A percentile compares a stretch with the other conserved stretches of the same genome.
phyloP scores from a whole-genome alignment of 257 asterid genomes.

The Gentiana dahurica region DNA sequence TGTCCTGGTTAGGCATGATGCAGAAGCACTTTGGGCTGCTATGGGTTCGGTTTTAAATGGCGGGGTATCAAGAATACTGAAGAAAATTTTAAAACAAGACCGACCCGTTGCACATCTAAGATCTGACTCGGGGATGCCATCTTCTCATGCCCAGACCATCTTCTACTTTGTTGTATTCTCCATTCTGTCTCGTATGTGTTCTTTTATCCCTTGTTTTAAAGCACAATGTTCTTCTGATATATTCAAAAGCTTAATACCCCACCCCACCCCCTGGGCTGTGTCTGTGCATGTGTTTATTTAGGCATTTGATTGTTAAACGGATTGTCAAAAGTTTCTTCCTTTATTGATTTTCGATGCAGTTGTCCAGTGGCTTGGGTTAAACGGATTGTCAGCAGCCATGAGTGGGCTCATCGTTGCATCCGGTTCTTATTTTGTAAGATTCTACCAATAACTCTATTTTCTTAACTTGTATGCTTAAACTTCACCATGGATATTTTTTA shows the following conservation, averaged over 20 bases:
- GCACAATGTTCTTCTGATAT: no score
- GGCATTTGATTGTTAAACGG: no score
- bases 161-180: conserved; percentile 31
- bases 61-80: conserved; percentile 33
- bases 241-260: no score
- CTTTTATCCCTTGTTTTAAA: background rate
- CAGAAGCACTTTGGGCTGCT: conserved; percentile 56
- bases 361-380: conserved; percentile 44
- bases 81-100: conserved; percentile 54
- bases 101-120: conserved; percentile 53
- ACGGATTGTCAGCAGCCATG: conserved; percentile 31
- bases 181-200: conserved; percentile 38
- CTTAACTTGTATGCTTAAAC: background rate
- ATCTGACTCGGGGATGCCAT: conserved; percentile 94
- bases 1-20: conserved; percentile 64
- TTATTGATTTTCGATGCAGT: conserved; percentile 26
- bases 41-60: conserved; percentile 50
- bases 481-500: background rate
- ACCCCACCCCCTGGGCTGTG: no score
- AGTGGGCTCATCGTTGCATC: conserved; percentile 24
- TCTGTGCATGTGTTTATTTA: conserved; percentile 17
- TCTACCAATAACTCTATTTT: background rate
- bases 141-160: conserved; percentile 75
- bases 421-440: conserved; percentile 68
- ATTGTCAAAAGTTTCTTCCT: no score